Evolutionary conservation across 73 alveolate species (phyloP).

Genomic region (Tetrahymena elliotti): DNA sequence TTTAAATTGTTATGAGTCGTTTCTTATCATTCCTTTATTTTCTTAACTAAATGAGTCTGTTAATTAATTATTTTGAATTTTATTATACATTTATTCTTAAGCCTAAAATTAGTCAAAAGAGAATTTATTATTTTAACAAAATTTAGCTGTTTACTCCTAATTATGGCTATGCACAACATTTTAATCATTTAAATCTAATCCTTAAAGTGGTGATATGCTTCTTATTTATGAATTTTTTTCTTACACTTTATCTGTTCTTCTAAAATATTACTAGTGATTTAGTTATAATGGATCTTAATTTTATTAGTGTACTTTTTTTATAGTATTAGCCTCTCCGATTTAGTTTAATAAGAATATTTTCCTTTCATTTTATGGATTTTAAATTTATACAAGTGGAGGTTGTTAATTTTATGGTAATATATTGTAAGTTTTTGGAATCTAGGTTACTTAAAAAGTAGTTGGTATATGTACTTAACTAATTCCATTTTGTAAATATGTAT

Average conservation of each 20-base stretch:
- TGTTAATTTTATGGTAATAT: background rate
- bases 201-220: background rate
- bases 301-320: background rate
- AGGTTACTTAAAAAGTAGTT: too few relatives aligned
- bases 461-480: background rate
- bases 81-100: background rate
- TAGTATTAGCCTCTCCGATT: background rate
- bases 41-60: background rate
- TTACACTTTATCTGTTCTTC: background rate
- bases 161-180: background rate
- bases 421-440: background rate
- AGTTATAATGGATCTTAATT: background rate
- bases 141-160: background rate
- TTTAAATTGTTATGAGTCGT: background rate
- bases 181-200: background rate
- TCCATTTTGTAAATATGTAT: too few relatives aligned
- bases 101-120: background rate
- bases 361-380: background rate
- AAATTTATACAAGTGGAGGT: too few relatives aligned
- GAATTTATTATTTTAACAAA: background rate
- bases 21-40: background rate
- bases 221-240: background rate
- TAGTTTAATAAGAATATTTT: background rate
- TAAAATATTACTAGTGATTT: background rate
- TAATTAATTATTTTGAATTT: background rate